Base-by-base conservation (phyloP, 2,329 filamentous ascomycete genomes). In the Huntiella moniliformis region DNA sequence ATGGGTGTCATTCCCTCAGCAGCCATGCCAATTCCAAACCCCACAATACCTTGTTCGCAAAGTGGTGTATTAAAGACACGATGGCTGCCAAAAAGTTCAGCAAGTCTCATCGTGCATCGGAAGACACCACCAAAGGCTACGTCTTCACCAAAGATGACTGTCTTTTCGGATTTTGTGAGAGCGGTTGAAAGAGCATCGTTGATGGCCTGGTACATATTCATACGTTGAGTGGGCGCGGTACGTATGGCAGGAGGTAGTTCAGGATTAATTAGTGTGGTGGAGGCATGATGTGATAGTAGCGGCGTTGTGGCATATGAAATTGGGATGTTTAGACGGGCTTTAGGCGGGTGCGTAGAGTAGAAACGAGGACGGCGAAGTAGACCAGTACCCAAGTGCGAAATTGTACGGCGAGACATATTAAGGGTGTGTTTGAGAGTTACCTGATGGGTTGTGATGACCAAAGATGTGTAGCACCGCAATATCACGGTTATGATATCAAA, bases 61-160 rank as follows among this genome's bases (percentile, higher is more conserved):
- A 98, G 63, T 0, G 91, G 91, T 13, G 87, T 96, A 62, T 98
- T 96, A 69, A 98, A 98, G 32, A 98, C 87, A 48, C 91, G 72
- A 48, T 91, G 82, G 2, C 75, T 71, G 6, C 91, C 91, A 59
- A 91, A 93, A 47, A 84, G 84, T 51, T 86, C 82, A 31, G 85
- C 77, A 12, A 98, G 70, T 54, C 87, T 84, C 77, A 91, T 88
- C 31, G 84, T 88, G 63, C 86, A 95, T 47, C 91, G 74, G 58
- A 98, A 98, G 12, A 98, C 91, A 45, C 91, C 91, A 37, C 91
- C 91, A 52, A 98, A 98, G 11, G 91, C 84, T 5, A 98, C 86
- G 58, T 98, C 91, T 62, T 98, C 91, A 37, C 91, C 91, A 56
- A 98, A 98, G 7, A 98, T 71, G 47, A 96, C 66, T 16, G 94